Conservation (phyloP, 2,329 filamentous ascomycete genomes). For the Cryphonectria japonica region DNA sequence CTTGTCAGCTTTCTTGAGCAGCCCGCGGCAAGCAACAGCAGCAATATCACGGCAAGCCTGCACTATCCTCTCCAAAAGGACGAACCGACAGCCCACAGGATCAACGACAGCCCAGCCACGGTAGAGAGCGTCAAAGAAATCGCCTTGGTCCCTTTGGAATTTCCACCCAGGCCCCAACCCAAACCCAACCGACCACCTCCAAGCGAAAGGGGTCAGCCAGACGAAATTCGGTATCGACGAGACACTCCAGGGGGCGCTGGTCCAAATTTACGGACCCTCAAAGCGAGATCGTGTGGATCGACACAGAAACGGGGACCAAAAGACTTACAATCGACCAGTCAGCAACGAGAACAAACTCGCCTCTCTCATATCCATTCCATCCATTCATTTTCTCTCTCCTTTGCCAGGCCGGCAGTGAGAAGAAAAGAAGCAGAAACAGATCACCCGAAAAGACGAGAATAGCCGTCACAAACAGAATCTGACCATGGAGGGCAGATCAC, state of each 20-base stretch:
- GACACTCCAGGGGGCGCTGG: neutral
- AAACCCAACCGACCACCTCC: neutral
- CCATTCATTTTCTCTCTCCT: neutral
- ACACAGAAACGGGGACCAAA: neutral
- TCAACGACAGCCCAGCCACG: neutral
- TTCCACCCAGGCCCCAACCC: neutral
- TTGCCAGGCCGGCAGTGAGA: neutral
- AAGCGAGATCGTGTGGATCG: constrained; percentile 11
- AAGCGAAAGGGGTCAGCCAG: neutral
- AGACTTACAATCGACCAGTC: neutral
- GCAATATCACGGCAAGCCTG: neutral
- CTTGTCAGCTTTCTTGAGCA: neutral
- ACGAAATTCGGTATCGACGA: neutral
- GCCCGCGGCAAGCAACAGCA: neutral
- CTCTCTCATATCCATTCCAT: neutral
- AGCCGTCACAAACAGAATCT: neutral
- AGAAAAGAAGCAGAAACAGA: neutral
- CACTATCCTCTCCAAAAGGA: neutral
- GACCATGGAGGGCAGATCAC: neutral
- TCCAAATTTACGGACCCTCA: constrained; percentile 5
- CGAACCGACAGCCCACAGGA: neutral
- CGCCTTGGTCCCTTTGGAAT: neutral
- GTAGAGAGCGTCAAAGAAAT: neutral
- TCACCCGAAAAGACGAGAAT: neutral
- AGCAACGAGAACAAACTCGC: neutral